Evolutionary conservation across 352 stramenopile species (phyloP), one percentile per base, ranked within the genome.

Genomic region (Phytophthora pisi): DNA sequence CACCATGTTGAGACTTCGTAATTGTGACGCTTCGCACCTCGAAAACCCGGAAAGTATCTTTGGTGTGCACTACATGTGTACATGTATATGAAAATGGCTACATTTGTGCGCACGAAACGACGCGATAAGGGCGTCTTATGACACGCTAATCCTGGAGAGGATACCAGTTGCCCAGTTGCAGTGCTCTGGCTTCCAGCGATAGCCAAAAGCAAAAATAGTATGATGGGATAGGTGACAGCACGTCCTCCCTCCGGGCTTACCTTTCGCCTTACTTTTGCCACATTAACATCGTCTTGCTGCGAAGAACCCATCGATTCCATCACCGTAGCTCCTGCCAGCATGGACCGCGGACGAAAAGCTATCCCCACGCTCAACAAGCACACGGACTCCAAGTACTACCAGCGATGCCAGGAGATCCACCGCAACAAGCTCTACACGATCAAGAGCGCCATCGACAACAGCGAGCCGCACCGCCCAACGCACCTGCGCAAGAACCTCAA

Each of bases 371-470:
- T 96, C 16, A 95, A 96, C 78, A 94, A 93, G 67, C 85, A 95
- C 75, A 94, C 87, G 7, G 88, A 93, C 61, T 82, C 80, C 61
- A 90, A 91, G 67, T 95, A 91, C 73, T 95, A 96, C 72, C 82
- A 94, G 56, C 89, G 88, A 26, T 95, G 88, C 67, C 85, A 93
- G 28, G 85, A 92, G 54, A 96, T 94, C 56, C 86, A 93, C 43
- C 82, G 83, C 55, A 72, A 78, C 57, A 96, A 93, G 69, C 77
- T 94, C n/a, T 79, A 79, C 59, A 81, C 60, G 16, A 95, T 95
- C 75, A 99, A 98, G 84, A 96, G 91, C 59, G 91, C 90, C 50
- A 98, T 99, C 68, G 96, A 99, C 79, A 99, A 98, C 70, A 92
- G 77, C 60, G 87, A 95, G 64, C 88, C 88, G 43, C 96, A 98